These are phyloP conservation scores for Colletotrichum graminicola DNA, from an alignment of 2,329 filamentous ascomycete species.

Conservation along the genomic window DNA sequence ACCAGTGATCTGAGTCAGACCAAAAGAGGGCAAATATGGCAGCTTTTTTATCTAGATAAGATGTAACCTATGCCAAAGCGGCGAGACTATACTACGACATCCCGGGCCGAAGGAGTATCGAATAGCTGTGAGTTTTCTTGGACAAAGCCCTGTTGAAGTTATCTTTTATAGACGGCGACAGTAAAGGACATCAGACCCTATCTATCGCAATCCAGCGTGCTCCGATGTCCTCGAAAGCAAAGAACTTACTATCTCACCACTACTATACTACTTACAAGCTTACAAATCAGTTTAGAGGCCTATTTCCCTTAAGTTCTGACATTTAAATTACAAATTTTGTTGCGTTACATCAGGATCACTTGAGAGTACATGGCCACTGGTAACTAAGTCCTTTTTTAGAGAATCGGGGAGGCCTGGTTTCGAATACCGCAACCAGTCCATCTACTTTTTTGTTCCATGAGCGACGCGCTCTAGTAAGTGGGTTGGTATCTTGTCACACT, in stretches of 20 bases:
- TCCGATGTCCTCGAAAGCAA: background rate
- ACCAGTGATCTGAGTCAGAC: background rate
- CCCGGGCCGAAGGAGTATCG: background rate
- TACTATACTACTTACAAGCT: background rate
- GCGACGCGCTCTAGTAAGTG: too few species aligned
- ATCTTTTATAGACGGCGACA: too few species aligned
- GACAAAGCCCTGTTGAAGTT: too few species aligned
- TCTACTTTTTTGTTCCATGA: too few species aligned
- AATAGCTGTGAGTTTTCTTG: background rate
- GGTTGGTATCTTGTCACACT: too few species aligned
- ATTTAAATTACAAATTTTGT: background rate
- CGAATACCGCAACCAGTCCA: too few species aligned
- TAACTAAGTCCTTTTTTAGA: background rate
- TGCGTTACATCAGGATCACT: background rate
- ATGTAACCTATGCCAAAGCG: fast-evolving
- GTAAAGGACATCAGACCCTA: background rate
- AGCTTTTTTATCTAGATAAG: background rate
- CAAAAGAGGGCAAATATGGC: background rate
- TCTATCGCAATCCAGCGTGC: background rate
- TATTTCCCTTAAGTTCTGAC: background rate
- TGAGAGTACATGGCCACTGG: background rate
- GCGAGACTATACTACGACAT: background rate
- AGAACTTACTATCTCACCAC: background rate
- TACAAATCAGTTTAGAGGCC: background rate
- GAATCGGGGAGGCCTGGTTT: too few species aligned